Conservation (phyloP, 2,329 filamentous ascomycete species). For the Nothophoma quercina region DNA sequence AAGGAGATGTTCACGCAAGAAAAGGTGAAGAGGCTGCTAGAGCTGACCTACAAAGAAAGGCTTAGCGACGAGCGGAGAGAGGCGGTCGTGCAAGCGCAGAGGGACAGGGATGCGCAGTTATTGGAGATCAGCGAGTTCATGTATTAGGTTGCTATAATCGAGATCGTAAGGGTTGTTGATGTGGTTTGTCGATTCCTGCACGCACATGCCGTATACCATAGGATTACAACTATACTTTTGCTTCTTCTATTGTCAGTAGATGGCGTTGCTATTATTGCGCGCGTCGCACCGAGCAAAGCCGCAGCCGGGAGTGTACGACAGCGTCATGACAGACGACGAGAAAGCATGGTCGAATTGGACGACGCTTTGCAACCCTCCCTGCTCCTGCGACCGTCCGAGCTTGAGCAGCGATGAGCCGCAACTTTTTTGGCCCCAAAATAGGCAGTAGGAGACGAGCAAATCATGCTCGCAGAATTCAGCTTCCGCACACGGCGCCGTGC, state of each 20-base stretch:
- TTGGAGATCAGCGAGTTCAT: slow-evolving; percentile 75
- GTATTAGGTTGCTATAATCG: slow-evolving; percentile 51
- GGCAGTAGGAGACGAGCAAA: too few species aligned
- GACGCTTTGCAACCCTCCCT: not conserved
- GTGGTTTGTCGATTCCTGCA: not conserved
- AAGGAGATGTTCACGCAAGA: slow-evolving; percentile 46
- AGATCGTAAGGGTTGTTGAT: not conserved
- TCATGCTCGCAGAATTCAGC: not conserved
- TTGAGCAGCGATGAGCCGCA: not conserved
- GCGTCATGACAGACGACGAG: not conserved
- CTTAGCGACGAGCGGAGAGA: slow-evolving; percentile 72
- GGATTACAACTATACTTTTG: not conserved
- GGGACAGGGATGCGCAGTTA: slow-evolving; percentile 74
- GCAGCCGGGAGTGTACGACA: not conserved
- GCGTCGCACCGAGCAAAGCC: not conserved
- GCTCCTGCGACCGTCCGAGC: not conserved
- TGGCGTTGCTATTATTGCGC: not conserved
- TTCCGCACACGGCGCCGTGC: not conserved
- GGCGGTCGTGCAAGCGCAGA: slow-evolving; percentile 68
- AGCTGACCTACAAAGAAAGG: slow-evolving; percentile 55
- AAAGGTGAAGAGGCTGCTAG: slow-evolving; percentile 52
- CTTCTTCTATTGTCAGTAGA: not conserved
- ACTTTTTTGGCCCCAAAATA: not conserved
- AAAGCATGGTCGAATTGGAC: not conserved
- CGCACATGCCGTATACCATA: slow-evolving; percentile 4